phyloP scores from a whole-genome alignment of 192 early-diverging fungal species.

The Linnemannia elongata region DNA sequence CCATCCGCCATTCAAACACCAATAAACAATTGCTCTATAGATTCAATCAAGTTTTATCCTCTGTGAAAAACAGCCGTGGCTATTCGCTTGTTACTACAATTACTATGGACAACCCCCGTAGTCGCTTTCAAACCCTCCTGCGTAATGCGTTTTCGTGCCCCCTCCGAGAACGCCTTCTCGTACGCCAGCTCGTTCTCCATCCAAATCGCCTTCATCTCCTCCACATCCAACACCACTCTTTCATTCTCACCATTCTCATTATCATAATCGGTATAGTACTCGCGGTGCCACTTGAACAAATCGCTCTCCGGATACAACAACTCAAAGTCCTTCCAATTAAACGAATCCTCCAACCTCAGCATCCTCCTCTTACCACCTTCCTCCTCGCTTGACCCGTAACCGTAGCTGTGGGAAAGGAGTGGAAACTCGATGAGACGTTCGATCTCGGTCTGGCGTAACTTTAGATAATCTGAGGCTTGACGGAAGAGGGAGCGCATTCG shows the following conservation, averaged over 20 bases:
- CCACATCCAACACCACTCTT: neutral
- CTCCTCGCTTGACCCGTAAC: neutral
- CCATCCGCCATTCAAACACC: neutral
- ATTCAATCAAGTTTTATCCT: neutral
- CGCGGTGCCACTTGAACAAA: constrained; percentile 27
- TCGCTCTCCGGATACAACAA: constrained; percentile 16
- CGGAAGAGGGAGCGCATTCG: constrained; percentile 28
- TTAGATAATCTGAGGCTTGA: constrained; percentile 20
- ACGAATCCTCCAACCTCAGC: constrained; percentile 9
- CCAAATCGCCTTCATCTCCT: constrained; percentile 28
- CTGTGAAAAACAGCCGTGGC: too few species aligned
- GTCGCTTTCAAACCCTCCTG: constrained; percentile 4
- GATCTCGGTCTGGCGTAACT: constrained; percentile 22
- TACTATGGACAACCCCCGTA: neutral
- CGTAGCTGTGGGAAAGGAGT: neutral
- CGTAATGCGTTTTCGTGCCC: constrained; percentile 17
- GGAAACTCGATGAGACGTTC: constrained; percentile 26
- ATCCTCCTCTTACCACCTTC: neutral
- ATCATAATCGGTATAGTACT: neutral
- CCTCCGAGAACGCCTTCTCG: constrained; percentile 20
- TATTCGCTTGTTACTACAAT: neutral
- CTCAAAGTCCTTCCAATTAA: constrained; percentile 44
- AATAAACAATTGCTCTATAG: neutral
- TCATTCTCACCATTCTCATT: neutral
- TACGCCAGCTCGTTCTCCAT: constrained; percentile 22